Percentiles rank a stretch among this genome's conserved stretches.
Conservation (phyloP, 1,284 basidiomycete genomes). For the Boletus semigastroideus region DNA sequence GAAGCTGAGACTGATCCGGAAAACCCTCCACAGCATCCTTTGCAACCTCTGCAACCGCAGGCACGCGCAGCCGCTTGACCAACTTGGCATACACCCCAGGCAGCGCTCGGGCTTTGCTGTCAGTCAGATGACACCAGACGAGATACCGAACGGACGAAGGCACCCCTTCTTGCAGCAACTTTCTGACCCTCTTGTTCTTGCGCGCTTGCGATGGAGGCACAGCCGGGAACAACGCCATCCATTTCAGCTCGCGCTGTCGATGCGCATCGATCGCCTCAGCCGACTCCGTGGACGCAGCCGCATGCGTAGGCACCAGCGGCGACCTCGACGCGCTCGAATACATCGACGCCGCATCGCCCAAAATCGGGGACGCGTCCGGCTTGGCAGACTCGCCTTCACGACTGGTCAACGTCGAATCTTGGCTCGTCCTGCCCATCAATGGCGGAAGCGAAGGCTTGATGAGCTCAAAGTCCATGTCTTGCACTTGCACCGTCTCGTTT, state of each 20-base stretch:
- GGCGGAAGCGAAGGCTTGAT: slow-evolving; percentile 56
- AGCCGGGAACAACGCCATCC: slow-evolving; percentile 68
- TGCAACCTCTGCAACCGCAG: slow-evolving; percentile 57
- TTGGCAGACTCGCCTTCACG: slow-evolving; percentile 33
- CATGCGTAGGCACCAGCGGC: slow-evolving; percentile 24
- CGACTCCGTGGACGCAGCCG: slow-evolving; percentile 16
- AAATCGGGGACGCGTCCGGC: slow-evolving; percentile 30
- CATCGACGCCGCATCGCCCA: slow-evolving; percentile 52
- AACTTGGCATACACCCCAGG: slow-evolving; percentile 72
- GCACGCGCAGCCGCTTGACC: slow-evolving; percentile 54
- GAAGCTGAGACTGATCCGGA: slow-evolving; percentile 52
- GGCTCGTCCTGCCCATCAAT: slow-evolving; percentile 47
- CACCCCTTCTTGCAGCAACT: slow-evolving; percentile 78
- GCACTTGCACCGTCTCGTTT: slow-evolving; percentile 60
- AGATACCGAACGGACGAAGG: slow-evolving; percentile 83
- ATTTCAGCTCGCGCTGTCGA: slow-evolving; percentile 70
- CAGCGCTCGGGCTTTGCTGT: slow-evolving; percentile 68
- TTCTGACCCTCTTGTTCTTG: slow-evolving; percentile 84
- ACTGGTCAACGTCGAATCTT: slow-evolving; percentile 47
- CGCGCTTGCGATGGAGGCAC: slow-evolving; percentile 63
- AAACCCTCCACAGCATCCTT: slow-evolving; percentile 56
- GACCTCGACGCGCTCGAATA: slow-evolving; percentile 35
- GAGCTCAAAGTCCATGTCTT: slow-evolving; percentile 79
- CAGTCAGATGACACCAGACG: slow-evolving; percentile 82
- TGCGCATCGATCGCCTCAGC: slow-evolving; percentile 61